These are phyloP conservation scores for Trypanosoma boissoni DNA, from an alignment of 208 protist species.

Conservation along the genomic window DNA sequence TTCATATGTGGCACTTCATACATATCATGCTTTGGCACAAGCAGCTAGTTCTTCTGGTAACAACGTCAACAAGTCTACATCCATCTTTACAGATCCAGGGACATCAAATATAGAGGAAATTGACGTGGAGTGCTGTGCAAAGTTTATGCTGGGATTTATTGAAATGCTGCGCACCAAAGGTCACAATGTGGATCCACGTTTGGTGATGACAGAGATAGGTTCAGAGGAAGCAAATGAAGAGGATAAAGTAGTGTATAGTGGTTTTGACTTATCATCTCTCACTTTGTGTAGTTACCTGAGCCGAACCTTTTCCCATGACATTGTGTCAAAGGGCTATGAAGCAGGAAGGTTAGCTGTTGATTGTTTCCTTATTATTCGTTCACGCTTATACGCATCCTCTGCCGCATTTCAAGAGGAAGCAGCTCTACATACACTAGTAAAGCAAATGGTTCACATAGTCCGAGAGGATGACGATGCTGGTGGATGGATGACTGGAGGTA, in stretches of 20 bases:
- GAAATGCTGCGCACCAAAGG: conserved; percentile 5
- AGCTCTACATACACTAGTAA: conserved; percentile 9
- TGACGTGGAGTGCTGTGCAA: conserved; percentile 6
- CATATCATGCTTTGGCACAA: conserved; percentile 32
- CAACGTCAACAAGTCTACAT: background rate
- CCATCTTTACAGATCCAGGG: background rate
- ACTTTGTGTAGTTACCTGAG: conserved; percentile 18
- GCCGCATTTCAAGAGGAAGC: background rate
- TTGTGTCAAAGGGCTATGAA: conserved; percentile 14
- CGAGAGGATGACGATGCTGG: background rate
- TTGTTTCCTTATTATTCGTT: conserved; percentile 20
- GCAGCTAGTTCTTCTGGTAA: conserved; percentile 9
- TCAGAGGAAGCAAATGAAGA: background rate
- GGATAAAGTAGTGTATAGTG: background rate
- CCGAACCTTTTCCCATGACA: conserved; percentile 20
- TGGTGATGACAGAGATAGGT: conserved; percentile 10
- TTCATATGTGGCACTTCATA: conserved; percentile 43
- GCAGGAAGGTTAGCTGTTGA: conserved; percentile 20
- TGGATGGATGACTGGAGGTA: conserved; percentile 2
- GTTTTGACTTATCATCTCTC: conserved; percentile 1
- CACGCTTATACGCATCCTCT: background rate
- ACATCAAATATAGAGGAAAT: background rate
- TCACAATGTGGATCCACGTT: conserved; percentile 1
- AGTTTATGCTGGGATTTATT: conserved; percentile 20
- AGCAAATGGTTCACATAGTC: conserved; percentile 7